phyloP scores from a whole-genome alignment of 75 land plant genomes.

The Pinus taeda region DNA sequence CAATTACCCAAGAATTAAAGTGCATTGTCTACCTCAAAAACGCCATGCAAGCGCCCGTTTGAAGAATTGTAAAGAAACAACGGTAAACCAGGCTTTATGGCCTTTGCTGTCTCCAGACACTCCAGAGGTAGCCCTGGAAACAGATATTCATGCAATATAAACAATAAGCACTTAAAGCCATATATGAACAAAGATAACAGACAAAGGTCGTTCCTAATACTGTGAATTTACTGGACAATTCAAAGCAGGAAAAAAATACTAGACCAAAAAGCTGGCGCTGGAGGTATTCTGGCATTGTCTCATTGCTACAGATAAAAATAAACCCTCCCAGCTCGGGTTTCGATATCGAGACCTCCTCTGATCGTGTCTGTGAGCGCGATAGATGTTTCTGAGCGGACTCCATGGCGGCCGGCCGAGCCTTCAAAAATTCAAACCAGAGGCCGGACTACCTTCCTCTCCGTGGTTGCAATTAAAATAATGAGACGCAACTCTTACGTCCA shows the following conservation, averaged over 20 bases:
- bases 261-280: slow-evolving; percentile 34
- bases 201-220: too few relatives aligned
- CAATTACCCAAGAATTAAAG: neutral
- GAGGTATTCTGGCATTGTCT: slow-evolving; percentile 26
- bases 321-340: slow-evolving; percentile 25
- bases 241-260: neutral
- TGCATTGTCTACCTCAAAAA: slow-evolving; percentile 23
- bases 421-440: too few relatives aligned
- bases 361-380: neutral
- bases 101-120: slow-evolving; percentile 22
- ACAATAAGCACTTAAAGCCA: too few relatives aligned
- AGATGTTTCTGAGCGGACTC: neutral
- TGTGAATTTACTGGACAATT: too few relatives aligned
- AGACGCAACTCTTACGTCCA: neutral
- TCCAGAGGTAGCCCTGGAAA: slow-evolving; percentile 29
- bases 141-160: neutral
- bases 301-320: slow-evolving; percentile 36
- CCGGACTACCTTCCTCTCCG: too few relatives aligned
- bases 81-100: slow-evolving; percentile 30
- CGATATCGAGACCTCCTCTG: too few relatives aligned
- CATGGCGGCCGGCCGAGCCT: too few relatives aligned
- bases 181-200: too few relatives aligned
- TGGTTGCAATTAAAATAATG: too few relatives aligned
- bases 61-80: slow-evolving; percentile 26
- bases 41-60: slow-evolving; percentile 25